Evolutionary conservation across 2,329 filamentous ascomycete species (phyloP).

Genomic region (Periconia macrospinosa): DNA sequence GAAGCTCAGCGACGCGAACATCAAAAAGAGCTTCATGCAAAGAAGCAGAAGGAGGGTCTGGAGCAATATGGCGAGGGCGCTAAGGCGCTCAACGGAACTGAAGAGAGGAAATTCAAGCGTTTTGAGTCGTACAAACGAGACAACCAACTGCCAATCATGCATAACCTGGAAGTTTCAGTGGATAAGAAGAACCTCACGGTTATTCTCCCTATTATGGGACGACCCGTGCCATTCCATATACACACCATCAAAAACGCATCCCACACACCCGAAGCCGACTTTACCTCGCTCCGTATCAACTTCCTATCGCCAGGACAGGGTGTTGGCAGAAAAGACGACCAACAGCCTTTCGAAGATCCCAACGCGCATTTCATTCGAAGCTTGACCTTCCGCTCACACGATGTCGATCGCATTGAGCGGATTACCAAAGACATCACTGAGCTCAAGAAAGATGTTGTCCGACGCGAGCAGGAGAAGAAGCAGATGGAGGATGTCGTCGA

Average conservation of each 20-base stretch:
- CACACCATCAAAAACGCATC: slow-evolving; percentile 98
- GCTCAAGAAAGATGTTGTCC: slow-evolving; percentile 88
- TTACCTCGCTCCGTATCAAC: slow-evolving; percentile 92
- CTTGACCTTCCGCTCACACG: slow-evolving; percentile 89
- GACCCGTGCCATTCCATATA: slow-evolving; percentile 97
- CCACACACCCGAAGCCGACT: slow-evolving; percentile 94
- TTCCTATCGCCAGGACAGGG: slow-evolving; percentile 96
- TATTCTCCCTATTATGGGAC: slow-evolving; percentile 93
- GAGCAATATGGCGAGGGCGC: slow-evolving; percentile 84
- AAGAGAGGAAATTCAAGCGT: slow-evolving; percentile 97
- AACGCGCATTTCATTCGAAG: slow-evolving; percentile 95
- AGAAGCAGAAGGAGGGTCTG: slow-evolving; percentile 88
- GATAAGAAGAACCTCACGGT: slow-evolving; percentile 89
- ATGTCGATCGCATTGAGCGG: slow-evolving; percentile 84
- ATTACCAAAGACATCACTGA: slow-evolving; percentile 93
- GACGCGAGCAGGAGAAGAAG: slow-evolving; percentile 98
- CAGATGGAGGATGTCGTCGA: slow-evolving; percentile 99
- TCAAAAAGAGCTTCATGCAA: slow-evolving; percentile 83
- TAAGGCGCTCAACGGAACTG: slow-evolving; percentile 81
- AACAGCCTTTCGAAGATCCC: slow-evolving; percentile 96
- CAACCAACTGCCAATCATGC: slow-evolving; percentile 82
- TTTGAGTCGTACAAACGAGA: slow-evolving; percentile 99
- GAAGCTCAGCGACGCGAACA: slow-evolving; percentile 86
- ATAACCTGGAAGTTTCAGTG: slow-evolving; percentile 84
- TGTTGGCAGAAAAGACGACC: slow-evolving; percentile 94